Evolutionary conservation across 306 rosid genomes (phyloP).

Genomic region (Vigna hirtella): DNA sequence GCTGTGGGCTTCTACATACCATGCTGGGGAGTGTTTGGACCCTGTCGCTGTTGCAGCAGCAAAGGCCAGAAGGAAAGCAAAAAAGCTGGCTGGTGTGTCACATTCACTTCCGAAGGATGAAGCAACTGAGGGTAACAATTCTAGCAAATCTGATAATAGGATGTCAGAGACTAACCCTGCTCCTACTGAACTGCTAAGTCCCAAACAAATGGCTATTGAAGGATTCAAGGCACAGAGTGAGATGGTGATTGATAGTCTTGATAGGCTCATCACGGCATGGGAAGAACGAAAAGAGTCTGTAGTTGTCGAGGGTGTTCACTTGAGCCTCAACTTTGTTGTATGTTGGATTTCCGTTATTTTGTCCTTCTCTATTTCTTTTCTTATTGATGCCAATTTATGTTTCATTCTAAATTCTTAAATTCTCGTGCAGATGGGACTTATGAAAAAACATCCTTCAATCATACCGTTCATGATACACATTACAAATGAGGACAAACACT

Average conservation of each 20-base stretch:
- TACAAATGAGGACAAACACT: slow-evolving; percentile 90
- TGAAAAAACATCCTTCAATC: slow-evolving; percentile 96
- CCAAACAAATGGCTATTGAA: slow-evolving; percentile 94
- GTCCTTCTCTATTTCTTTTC: slow-evolving; percentile 20
- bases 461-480: slow-evolving; percentile 96
- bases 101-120: slow-evolving; percentile 64
- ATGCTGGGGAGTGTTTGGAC: slow-evolving; percentile 97
- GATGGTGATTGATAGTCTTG: slow-evolving; percentile 99
- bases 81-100: slow-evolving; percentile 71
- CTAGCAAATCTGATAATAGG: slow-evolving; percentile 55
- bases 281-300: slow-evolving; percentile 96
- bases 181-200: slow-evolving; percentile 62
- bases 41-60: slow-evolving; percentile 91
- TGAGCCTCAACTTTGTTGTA: slow-evolving; percentile 97
- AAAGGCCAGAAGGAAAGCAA: slow-evolving; percentile 76
- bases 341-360: slow-evolving; percentile 33
- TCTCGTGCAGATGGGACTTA: slow-evolving; percentile 88
- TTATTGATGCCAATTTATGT: neutral
- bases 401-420: slow-evolving; percentile 13
- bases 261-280: slow-evolving; percentile 94
- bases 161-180: slow-evolving; percentile 48
- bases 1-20: slow-evolving; percentile 98
- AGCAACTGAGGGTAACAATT: slow-evolving; percentile 46
- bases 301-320: slow-evolving; percentile 96
- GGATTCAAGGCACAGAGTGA: slow-evolving; percentile 99